A percentile compares a stretch with the other conserved stretches of the same genome.
These are phyloP conservation scores for Phytophthora fragariae DNA, from an alignment of 352 stramenopile species.

Conservation along the genomic window DNA sequence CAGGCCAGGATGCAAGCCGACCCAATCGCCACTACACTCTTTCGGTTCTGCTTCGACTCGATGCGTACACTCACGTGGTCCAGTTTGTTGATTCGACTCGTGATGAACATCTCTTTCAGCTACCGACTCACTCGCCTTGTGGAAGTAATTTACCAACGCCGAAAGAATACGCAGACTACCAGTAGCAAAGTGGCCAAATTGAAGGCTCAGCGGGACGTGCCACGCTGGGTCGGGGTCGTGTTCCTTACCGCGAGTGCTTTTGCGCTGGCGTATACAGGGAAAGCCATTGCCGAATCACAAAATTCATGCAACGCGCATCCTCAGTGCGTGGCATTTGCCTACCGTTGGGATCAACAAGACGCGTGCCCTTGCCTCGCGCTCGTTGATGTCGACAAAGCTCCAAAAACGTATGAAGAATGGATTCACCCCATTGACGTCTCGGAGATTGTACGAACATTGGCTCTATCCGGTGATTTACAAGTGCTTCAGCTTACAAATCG, in stretches of 20 bases:
- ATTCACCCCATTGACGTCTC: slow-evolving; percentile 23
- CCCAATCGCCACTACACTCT: slow-evolving; percentile 20
- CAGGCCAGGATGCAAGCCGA: slow-evolving; percentile 24
- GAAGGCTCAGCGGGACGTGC: slow-evolving; percentile 1
- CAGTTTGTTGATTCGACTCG: slow-evolving; percentile 14
- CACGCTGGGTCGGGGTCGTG: slow-evolving; percentile 8
- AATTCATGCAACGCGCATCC: slow-evolving; percentile 10
- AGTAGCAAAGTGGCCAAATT: slow-evolving; percentile 1
- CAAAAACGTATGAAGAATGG: slow-evolving; percentile 30
- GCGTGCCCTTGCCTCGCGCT: slow-evolving; percentile 45
- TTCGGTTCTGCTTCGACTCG: slow-evolving; percentile 33
- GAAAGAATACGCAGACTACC: background rate
- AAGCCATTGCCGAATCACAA: slow-evolving; percentile 18
- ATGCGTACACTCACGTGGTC: slow-evolving; percentile 25
- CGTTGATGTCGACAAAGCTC: slow-evolving; percentile 36
- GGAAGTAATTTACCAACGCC: slow-evolving; percentile 20
- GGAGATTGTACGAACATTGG: slow-evolving; percentile 14
- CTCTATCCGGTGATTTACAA: slow-evolving; percentile 24
- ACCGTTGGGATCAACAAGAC: slow-evolving; percentile 19
- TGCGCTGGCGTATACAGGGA: slow-evolving; percentile 14
- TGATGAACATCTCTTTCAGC: slow-evolving; percentile 38
- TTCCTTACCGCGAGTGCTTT: slow-evolving; percentile 11
- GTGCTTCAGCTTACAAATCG: slow-evolving; percentile 42
- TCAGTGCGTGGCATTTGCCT: slow-evolving; percentile 21
- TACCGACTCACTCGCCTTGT: slow-evolving; percentile 31